Conservation (phyloP, 192 early-diverging fungal species). For the Jimgerdemannia lactiflua region DNA sequence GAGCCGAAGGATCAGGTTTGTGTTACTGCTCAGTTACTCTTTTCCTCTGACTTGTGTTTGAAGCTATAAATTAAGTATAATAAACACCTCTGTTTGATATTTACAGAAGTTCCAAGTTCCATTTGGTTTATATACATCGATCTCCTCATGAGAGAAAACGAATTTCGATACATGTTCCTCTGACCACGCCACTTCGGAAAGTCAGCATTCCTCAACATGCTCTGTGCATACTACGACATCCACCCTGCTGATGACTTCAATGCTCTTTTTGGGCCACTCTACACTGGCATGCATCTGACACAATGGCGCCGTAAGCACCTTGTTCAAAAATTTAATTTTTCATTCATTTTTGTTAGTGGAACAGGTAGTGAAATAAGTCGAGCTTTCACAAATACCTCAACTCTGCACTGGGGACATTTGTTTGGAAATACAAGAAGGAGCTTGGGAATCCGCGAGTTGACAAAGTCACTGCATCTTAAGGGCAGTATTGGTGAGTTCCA, state of each 20-base stretch:
- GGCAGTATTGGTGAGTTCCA: slow-evolving; percentile 13
- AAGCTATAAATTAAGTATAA: too few relatives aligned
- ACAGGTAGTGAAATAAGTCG: slow-evolving; percentile 6
- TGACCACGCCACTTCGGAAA: slow-evolving; percentile 27
- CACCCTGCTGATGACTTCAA: slow-evolving; percentile 26
- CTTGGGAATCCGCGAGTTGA: slow-evolving; percentile 12
- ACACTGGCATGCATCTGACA: slow-evolving; percentile 32
- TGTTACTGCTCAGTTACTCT: too few relatives aligned
- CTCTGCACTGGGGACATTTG: slow-evolving; percentile 10
- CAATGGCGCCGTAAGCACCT: slow-evolving; percentile 21
- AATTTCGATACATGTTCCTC: slow-evolving; percentile 28
- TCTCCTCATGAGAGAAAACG: slow-evolving; percentile 16
- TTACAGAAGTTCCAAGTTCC: too few relatives aligned
- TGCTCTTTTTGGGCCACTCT: slow-evolving; percentile 31
- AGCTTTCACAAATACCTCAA: slow-evolving; percentile 22
- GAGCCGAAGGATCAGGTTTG: too few relatives aligned
- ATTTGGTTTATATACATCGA: slow-evolving; percentile 32
- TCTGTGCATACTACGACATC: slow-evolving; percentile 34
- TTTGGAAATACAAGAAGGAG: slow-evolving; percentile 14
- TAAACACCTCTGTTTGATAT: too few relatives aligned
- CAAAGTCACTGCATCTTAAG: slow-evolving; percentile 12
- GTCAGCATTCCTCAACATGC: slow-evolving; percentile 31
- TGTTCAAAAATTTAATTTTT: slow-evolving; percentile 33
- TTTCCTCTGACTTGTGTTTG: too few relatives aligned
- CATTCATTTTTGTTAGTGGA: slow-evolving; percentile 19